phyloP scores from a whole-genome alignment of 2,329 filamentous ascomycete species.

The Microdochium bolleyi region DNA sequence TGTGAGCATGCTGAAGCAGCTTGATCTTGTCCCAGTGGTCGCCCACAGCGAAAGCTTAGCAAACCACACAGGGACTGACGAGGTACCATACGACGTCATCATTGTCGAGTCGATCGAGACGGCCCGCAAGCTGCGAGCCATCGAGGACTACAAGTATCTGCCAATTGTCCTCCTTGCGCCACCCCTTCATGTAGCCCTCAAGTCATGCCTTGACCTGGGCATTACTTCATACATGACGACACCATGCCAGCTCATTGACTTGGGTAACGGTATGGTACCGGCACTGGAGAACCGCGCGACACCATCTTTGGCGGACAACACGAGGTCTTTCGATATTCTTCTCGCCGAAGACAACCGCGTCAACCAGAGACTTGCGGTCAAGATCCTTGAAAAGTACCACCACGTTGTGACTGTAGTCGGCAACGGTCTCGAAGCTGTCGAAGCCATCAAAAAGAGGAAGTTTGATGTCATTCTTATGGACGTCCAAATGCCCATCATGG shows the following conservation, averaged over 20 bases:
- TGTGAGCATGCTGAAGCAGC: constrained; percentile 64
- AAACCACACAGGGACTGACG: constrained; percentile 42
- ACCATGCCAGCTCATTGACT: constrained; percentile 85
- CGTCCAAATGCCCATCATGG: constrained; percentile 99
- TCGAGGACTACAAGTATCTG: constrained; percentile 96
- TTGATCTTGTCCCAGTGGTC: constrained; percentile 76
- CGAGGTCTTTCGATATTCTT: constrained; percentile 90
- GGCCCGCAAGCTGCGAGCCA: constrained; percentile 73
- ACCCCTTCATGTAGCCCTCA: constrained; percentile 82
- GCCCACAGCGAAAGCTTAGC: constrained; percentile 70
- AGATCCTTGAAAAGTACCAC: constrained; percentile 96
- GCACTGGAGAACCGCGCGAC: constrained; percentile 90
- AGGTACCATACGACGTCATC: constrained; percentile 83
- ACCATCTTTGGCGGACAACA: constrained; percentile 85
- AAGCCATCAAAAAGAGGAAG: constrained; percentile 83
- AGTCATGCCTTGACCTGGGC: constrained; percentile 86
- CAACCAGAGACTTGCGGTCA: constrained; percentile 91
- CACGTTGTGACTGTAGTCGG: constrained; percentile 87
- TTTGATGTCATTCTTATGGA: constrained; percentile 99
- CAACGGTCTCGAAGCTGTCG: constrained; percentile 88
- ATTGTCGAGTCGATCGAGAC: constrained; percentile 91
- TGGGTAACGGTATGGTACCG: constrained; percentile 93
- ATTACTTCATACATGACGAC: constrained; percentile 99
- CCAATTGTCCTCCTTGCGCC: constrained; percentile 90
- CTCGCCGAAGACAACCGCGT: constrained; percentile 96